These are phyloP conservation scores for Perkinsus olseni DNA, from an alignment of 169 alveolate species.

Conservation along the genomic window DNA sequence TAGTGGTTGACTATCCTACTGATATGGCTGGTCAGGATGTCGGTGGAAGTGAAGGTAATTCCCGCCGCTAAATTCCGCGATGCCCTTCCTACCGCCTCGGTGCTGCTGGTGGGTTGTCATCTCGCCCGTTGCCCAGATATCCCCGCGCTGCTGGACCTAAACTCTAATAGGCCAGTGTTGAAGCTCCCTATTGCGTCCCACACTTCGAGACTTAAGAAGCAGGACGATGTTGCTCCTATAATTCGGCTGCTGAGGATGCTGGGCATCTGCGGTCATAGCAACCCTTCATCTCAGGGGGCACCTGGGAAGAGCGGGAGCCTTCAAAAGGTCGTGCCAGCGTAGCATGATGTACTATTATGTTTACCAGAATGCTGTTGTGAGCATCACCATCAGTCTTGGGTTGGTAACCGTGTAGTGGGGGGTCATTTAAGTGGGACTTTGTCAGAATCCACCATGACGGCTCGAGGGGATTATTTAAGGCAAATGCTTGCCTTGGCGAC, in stretches of 20 bases:
- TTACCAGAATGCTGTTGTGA: neutral
- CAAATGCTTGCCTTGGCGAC: neutral
- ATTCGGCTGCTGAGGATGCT: neutral
- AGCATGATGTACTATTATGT: neutral
- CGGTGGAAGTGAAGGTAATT: neutral
- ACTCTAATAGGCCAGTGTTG: neutral
- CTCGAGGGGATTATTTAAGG: neutral
- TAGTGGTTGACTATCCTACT: neutral
- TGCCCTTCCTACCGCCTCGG: too few species aligned
- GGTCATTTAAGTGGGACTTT: too few species aligned
- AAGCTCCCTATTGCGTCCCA: neutral
- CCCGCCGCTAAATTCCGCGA: too few species aligned
- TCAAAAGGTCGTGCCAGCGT: neutral
- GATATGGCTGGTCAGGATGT: neutral
- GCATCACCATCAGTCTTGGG: neutral
- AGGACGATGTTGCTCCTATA: neutral
- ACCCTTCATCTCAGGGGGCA: neutral
- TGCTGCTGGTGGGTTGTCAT: too few species aligned
- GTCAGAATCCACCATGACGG: neutral
- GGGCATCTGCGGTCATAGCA: neutral
- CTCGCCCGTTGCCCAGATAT: neutral
- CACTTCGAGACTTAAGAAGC: neutral
- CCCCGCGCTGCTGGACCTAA: neutral
- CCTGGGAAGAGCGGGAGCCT: neutral
- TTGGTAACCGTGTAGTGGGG: neutral